Evolutionary conservation across 129 eudicot species (phyloP), one percentile per base, ranked within the genome.

Genomic region (Ambrosia artemisiifolia): DNA sequence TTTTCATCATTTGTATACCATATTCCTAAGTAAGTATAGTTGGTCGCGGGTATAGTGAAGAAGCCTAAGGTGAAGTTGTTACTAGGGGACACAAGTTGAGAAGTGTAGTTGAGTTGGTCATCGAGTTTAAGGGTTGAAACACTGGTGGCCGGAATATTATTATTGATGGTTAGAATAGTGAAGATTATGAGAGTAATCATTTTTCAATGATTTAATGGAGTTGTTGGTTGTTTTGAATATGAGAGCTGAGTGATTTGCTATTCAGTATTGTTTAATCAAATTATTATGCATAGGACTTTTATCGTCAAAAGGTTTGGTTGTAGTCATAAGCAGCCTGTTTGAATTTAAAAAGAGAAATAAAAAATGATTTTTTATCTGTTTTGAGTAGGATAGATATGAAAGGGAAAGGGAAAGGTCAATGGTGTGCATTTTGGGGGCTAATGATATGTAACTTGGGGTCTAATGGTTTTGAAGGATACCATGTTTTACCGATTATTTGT

Each of bases 41-140:
- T 79, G 46, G 78, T 79, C 0, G 10, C 8, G 6, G 53, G 63
- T 10, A 59, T 42, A 7, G 60, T 43, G 44, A 56, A 79, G 47
- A 83, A 83, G 20, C 79, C 87, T 43, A 83, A 79, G 9, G 84
- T 83, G 76, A 83, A 83, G 18, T 20, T 61, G 14, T 54, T 64
- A 14, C 47, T 20, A 0, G 57, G 73, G n/a, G 84, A 79, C 30
- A 75, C 20, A 28, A 75, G 79, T 36, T 65, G 67, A 5, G 79
- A 75, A 40, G 66, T 65, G 35, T 2, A 0, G 67, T 75, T 75
- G 19, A 65, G 66, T 75, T 75, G 73, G 43, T 75, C 79, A 2
- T 46, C 65, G 10, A 28, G 10, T 32, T 65, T 65, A 47, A 75
- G n/a, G 6, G 79, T 40, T 54, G 79, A 53, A 75, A 65, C 47